Percentiles rank a stretch among this genome's conserved stretches.
Evolutionary conservation across 805 yeast species (phyloP).

Genomic region (Hanseniaspora clermontiae): DNA sequence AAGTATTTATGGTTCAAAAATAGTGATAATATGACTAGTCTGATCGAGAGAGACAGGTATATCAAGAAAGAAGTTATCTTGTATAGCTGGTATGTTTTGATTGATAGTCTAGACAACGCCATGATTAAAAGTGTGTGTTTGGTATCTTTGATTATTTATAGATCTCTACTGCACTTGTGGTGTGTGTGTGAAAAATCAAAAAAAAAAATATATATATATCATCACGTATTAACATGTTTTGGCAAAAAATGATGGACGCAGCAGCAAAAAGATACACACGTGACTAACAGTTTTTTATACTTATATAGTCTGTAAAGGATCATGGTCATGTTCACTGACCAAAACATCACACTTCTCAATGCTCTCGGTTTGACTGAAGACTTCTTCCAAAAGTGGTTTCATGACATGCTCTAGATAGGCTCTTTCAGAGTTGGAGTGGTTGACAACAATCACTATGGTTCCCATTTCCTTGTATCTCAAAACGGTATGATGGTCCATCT

Average conservation of each 20-base stretch:
- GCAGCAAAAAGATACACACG: neutral
- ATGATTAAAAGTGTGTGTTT: neutral
- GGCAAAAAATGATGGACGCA: neutral
- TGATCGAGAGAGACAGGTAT: neutral
- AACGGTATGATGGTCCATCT: constrained; percentile 86
- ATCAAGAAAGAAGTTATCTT: constrained; percentile 4
- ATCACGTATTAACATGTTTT: neutral
- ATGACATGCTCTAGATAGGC: constrained; percentile 54
- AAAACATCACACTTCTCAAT: constrained; percentile 13
- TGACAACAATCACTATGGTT: constrained; percentile 58
- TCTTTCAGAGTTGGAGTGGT: constrained; percentile 87
- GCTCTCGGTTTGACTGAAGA: neutral
- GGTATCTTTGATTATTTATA: neutral
- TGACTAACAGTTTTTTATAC: neutral
- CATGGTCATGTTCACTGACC: constrained; percentile 19
- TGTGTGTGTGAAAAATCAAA: too few relatives aligned
- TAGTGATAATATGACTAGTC: neutral
- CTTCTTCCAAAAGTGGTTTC: constrained; percentile 24
- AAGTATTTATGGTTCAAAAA: constrained; percentile 11
- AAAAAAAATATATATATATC: too few relatives aligned
- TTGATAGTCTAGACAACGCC: constrained; percentile 3
- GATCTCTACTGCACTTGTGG: neutral
- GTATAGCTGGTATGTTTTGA: constrained; percentile 1
- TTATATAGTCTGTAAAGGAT: constrained; percentile 16
- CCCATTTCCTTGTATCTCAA: constrained; percentile 60